A percentile compares a stretch with the other conserved stretches of the same genome.
phyloP scores from a whole-genome alignment of 176 grass and related monocot species.

The Dendrocalamus sinicus region DNA sequence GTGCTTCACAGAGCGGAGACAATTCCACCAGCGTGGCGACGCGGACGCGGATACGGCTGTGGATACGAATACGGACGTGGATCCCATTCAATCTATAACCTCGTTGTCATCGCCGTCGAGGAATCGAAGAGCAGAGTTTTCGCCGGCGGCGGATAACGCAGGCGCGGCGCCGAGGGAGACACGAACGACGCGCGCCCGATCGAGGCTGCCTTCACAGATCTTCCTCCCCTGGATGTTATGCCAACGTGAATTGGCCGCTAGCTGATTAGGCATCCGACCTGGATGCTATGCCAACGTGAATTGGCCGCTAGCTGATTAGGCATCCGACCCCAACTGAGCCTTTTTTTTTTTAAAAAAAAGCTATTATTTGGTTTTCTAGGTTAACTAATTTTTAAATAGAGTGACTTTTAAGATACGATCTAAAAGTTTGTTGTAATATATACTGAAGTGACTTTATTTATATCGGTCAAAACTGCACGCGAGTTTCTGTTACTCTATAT shows the following conservation, averaged over 20 bases:
- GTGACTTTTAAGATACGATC: rapidly evolving
- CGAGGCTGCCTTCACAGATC: background rate
- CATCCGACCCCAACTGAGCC: too few relatives aligned
- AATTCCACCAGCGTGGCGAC: background rate
- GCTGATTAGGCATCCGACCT: background rate
- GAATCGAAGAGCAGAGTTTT: background rate
- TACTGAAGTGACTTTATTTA: too few relatives aligned
- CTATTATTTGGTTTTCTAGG: too few relatives aligned
- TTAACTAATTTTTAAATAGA: too few relatives aligned
- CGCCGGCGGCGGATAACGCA: background rate
- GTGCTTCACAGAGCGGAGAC: background rate
- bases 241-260: background rate
- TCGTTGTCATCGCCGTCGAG: background rate
- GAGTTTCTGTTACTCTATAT: too few relatives aligned
- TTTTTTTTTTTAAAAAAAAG: too few relatives aligned
- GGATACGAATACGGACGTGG: too few relatives aligned
- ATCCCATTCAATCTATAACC: background rate
- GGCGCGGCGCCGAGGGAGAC: background rate
- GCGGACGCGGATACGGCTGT: background rate
- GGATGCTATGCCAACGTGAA: background rate
- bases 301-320: background rate
- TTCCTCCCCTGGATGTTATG: background rate
- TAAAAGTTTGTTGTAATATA: too few relatives aligned
- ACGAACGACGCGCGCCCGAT: too few relatives aligned
- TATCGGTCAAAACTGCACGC: too few relatives aligned